Evolutionary conservation across 1,139 yeast species (phyloP), one percentile per base, ranked within the genome.

Genomic region (Debaryomycetaceae sp.): DNA sequence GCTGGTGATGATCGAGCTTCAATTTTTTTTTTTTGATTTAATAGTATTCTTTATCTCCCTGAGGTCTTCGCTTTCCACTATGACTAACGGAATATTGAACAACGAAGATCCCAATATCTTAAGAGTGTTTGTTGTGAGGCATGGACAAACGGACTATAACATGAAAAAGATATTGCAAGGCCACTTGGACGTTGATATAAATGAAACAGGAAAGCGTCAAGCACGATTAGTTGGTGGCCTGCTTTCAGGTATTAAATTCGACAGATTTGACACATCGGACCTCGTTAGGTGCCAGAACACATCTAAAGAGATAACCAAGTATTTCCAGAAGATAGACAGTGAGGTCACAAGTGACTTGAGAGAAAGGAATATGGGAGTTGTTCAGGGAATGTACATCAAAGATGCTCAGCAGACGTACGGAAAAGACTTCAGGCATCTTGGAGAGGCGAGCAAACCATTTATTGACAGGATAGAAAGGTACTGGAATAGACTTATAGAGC

Each of bases 61-160:
- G 8, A 27, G 31, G 20, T 17, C 20, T 17, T 17, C 20, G 20
- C 20, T 17, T 17, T 6, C 11, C 20, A 38, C 5, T 17, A 68
- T 68, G 74, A 68, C 72, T 3, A 52, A 59, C 36, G 65, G 59
- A 38, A 56, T 66, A 6, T 49, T 54, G 6, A 52, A 58, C 35
- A 77, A 78, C 53, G 51, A 50, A 4, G 74, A 79, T 54, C 56
- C 60, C 0, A 52, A 62, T 1, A 57, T 63, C 3, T 64, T 84
- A 4, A 69, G 89, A 23, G 59, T 87, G 1, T 81, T 84, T 52
- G 60, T 86, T 4, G 78, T 87, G 5, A 76, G 96, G 55, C 96
- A 87, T 56, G 96, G 95, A 3, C 93, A 85, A 59, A 87, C 96
- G 0, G 82, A 81, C 48, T 82, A 83, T 59, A 87, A 87, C 59